Base-by-base conservation (phyloP, 23 red algal genomes). In the Pyropia haitanensis region DNA sequence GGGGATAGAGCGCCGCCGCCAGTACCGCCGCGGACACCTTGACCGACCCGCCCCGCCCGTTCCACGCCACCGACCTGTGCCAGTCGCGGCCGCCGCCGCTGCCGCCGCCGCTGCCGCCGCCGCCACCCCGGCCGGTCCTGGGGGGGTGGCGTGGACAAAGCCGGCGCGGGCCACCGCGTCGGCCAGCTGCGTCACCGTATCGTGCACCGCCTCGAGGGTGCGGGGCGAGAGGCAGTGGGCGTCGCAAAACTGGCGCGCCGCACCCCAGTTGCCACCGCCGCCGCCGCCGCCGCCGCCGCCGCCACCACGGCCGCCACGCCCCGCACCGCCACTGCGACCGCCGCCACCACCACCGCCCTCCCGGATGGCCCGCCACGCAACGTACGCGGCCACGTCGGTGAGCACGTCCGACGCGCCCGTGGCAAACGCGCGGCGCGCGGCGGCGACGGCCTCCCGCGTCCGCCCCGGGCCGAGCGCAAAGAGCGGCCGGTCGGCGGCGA, bases 1-100 rank as follows among this genome's bases (percentile, higher is more conserved):
- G 78, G 17, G 90, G 90, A 39, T 87, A 86, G 27, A 95, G 53
- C 14, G 81, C 90, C 23, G 90, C 90, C 50, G 63, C 87, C 16
- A 95, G 34, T 0, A 95, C 73, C 13, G 72, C 80, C 28, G 61
- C 64, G 32, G 81, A 13, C 55, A 95, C 52, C 20, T 64, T 27
- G 14, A 70, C 34, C 60, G 69, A 69, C 18, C 67, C 58, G 27
- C 53, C 64, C 27, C 73, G 10, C 33, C 64, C 20, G 56, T 87
- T 87, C 61, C 70, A 22, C 21, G 18, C 28, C 14, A 44, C 71
- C 28, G 31, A 26, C 18, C 71, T 49, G 14, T 76, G 62, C 70
- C 81, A 75, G 22, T 66, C 81, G 17, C 33, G 24, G 21, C 5
- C 21, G n/a, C 27, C 46, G 23, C 60, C 31, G n/a, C 27, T 14